Base-by-base conservation (phyloP, 495 filamentous ascomycete genomes). In the Daldinia caldariorum region DNA sequence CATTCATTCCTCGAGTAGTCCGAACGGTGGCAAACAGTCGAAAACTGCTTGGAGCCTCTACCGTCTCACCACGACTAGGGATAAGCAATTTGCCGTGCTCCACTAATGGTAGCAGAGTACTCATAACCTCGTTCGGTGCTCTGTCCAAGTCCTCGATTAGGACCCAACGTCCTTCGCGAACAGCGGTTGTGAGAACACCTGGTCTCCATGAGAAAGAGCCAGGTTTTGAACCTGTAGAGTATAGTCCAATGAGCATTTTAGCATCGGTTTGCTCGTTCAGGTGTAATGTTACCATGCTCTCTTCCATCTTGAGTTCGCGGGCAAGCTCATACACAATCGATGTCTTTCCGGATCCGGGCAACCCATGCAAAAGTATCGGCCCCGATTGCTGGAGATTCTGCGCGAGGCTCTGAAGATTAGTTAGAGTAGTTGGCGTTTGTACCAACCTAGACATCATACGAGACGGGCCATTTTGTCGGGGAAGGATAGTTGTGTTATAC, bases 221-320 rank as follows among this genome's bases (percentile, higher is more conserved):
- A 6, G 92, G 92, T 49, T 89, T 91, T 14, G 90, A 90, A 31
- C 84, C 84, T n/a, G 92, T 93, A 7, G 94, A 89, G 78, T 99
- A 97, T 82, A 97, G 87, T 13, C 96, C 96, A 69, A 98, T 86
- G 41, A 99, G 87, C 78, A 95, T 89, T 74, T 97, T 99, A 0
- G 93, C 93, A 81, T 99, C 96, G 0, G 92, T 97, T 79, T 99
- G 96, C 77, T 97, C 96, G 73, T 97, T 97, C 32, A 99, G 83
- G 75, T 98, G 93, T 37, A 99, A 84, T 8, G 94, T 97, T 37
- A 98, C 88, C 87, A 98, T 90, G 43, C 88, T 87, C 26, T 86
- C 82, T 6, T 89, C 84, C 66, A 91, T 90, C 26, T 90, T 90
- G 66, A 97, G 86, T 45, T 87, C 87, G 67, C 84, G 84, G 20